A percentile compares a stretch with the other conserved stretches of the same genome.
phyloP scores from a whole-genome alignment of 257 asterid species.

The Galeopsis tetrahit region DNA sequence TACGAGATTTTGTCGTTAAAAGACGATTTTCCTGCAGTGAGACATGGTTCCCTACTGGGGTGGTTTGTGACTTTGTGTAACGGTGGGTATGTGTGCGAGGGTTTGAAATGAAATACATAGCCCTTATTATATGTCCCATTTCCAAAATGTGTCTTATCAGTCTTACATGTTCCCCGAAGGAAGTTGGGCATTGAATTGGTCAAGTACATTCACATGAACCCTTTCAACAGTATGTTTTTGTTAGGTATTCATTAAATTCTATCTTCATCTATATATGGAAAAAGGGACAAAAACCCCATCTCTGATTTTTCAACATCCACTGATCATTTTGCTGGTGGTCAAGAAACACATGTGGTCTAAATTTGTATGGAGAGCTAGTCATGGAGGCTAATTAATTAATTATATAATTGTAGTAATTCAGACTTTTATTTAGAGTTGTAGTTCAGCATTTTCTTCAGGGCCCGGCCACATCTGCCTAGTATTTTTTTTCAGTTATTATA shows the following conservation, averaged over 20 bases:
- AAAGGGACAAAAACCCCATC: constrained; percentile 30
- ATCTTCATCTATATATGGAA: constrained; percentile 31
- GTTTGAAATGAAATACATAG: constrained; percentile 19
- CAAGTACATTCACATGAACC: constrained; percentile 51
- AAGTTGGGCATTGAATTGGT: constrained; percentile 50
- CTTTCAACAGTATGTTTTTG: constrained; percentile 38
- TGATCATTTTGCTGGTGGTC: constrained; percentile 34
- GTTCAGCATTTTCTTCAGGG: not conserved
- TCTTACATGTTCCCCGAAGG: constrained; percentile 60
- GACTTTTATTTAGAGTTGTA: not conserved
- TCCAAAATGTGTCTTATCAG: constrained; percentile 52
- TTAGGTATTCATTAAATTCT: constrained; percentile 47
- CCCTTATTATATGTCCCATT: constrained; percentile 37
- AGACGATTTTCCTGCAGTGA: no score
- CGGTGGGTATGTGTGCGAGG: not conserved
- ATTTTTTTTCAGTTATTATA: no score
- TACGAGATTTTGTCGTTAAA: no score
- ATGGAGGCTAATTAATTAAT: not conserved
- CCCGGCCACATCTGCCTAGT: no score
- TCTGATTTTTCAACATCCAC: constrained; percentile 28
- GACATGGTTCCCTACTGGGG: not conserved
- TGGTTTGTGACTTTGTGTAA: not conserved
- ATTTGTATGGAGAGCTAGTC: constrained; percentile 17
- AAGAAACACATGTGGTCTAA: constrained; percentile 31
- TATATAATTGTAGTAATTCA: not conserved